phyloP scores from a whole-genome alignment of 1,284 basidiomycete genomes.

The Paramarasmius palmivorus region DNA sequence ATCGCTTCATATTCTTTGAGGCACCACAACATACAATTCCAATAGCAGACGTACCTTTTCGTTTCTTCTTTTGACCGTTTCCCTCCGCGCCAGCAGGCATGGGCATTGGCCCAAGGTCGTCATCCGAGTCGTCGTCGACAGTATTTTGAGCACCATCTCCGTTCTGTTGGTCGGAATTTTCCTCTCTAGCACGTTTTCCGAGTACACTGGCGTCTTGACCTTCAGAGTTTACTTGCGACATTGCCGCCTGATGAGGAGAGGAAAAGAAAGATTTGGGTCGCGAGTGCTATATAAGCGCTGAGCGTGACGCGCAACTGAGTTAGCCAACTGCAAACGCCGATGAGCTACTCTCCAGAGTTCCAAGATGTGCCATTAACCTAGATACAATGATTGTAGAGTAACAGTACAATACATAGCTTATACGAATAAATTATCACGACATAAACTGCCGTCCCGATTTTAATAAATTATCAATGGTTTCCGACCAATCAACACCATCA shows the following conservation, averaged over 20 bases:
- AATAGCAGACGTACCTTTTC: conserved; percentile 55
- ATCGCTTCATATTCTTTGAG: conserved; percentile 31
- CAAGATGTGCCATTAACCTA: not conserved
- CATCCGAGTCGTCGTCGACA: conserved; percentile 58
- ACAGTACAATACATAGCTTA: not conserved
- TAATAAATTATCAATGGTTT: conserved; percentile 29
- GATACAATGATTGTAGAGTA: conserved; percentile 1
- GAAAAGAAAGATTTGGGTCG: not conserved
- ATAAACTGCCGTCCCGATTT: conserved; percentile 13
- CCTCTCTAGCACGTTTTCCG: conserved; percentile 57
- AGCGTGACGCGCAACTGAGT: too few relatives aligned
- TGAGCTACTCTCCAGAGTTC: too few relatives aligned
- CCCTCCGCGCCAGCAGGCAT: conserved; percentile 47
- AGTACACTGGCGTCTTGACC: conserved; percentile 46
- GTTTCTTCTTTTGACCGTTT: conserved; percentile 60
- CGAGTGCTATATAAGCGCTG: not conserved
- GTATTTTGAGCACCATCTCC: conserved; percentile 24
- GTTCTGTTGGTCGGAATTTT: conserved; percentile 20
- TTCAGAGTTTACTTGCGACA: conserved; percentile 32
- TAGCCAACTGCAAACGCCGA: too few relatives aligned
- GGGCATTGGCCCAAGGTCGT: conserved; percentile 79
- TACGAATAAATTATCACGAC: not conserved
- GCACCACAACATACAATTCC: conserved; percentile 37
- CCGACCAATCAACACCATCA: conserved; percentile 40
- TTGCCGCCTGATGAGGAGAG: conserved; percentile 14